Base-by-base conservation (phyloP, 139 green algal species). In the Chlamydomonas schloesseri region DNA sequence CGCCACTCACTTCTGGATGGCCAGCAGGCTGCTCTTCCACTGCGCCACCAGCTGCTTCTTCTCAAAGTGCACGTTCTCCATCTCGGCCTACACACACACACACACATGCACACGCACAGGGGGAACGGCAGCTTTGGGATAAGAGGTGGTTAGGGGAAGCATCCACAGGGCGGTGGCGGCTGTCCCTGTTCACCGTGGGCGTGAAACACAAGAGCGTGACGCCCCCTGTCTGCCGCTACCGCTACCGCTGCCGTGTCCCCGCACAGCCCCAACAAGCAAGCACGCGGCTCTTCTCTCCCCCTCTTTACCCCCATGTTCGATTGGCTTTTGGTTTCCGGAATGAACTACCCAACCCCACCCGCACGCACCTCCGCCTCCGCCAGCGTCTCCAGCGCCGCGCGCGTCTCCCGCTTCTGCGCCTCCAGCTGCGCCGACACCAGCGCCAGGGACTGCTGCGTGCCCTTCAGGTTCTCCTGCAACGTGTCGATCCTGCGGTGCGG, bases 61-160 rank as follows among this genome's bases (percentile, higher is more conserved):
- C 92, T 99, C 96, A 90, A 96, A 97, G 65, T 97, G 91, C 53
- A 99, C 94, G 20, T 77, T 83, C 90, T 97, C 95, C 96, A 98
- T 98, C 83, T 98, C 95, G 0, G 76, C 65, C 89, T 84, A 64
- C n/a, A n/a, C n/a, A n/a, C n/a, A n/a, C n/a, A n/a, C n/a, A n/a
- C n/a, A n/a, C n/a, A 31, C n/a, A n/a, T n/a, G n/a, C n/a, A n/a
- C n/a, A n/a, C n/a, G n/a, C n/a, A n/a, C n/a, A n/a, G n/a, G n/a
- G n/a, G n/a, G n/a, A n/a, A n/a, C n/a, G n/a, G n/a, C n/a, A n/a
- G n/a, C n/a, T n/a, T 15, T 15, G 57, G 17, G 13, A 76, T 18
- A 8, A 58, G 71, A 28, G 69, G n/a, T 33, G 34, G 34, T 37
- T 28, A 42, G 65, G 53, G 53, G 65, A 37, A n/a, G n/a, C n/a